These are phyloP conservation scores for Rhizopogon rudus DNA, from an alignment of 768 basidiomycete genomes.

Conservation along the genomic window DNA sequence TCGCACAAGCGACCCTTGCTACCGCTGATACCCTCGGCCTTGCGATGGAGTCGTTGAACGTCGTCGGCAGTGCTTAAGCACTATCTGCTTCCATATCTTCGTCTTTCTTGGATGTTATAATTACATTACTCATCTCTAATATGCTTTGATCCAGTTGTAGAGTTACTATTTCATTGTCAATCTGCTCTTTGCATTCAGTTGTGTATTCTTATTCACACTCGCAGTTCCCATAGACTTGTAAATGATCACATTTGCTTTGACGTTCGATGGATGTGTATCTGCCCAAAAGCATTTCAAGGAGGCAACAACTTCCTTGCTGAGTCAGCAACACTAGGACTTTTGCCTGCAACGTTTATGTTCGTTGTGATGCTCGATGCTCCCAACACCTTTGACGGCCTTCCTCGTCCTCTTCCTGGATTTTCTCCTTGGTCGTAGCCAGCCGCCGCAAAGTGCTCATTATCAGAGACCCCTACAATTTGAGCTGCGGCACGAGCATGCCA, in stretches of 20 bases:
- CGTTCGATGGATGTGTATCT: too few species aligned
- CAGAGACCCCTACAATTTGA: constrained; percentile 37
- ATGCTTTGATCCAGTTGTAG: not conserved
- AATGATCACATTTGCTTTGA: too few species aligned
- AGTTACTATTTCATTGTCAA: not conserved
- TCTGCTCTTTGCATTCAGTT: not conserved
- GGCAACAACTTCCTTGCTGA: not conserved
- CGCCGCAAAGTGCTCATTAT: not conserved
- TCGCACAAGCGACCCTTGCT: constrained; percentile 29
- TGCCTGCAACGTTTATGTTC: constrained; percentile 1
- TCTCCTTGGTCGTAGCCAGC: constrained; percentile 8
- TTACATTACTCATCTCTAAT: not conserved
- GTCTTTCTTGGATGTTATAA: not conserved
- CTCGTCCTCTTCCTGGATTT: constrained; percentile 38
- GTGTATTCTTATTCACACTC: not conserved
- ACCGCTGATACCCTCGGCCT: constrained; percentile 55
- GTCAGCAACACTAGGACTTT: constrained; percentile 12
- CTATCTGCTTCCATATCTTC: not conserved
- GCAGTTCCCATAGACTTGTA: not conserved
- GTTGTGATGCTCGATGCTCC: constrained; percentile 26
- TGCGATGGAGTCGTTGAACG: constrained; percentile 52
- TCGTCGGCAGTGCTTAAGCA: constrained; percentile 11
- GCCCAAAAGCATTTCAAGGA: too few species aligned
- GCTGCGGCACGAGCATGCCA: constrained; percentile 58
- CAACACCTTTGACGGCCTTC: constrained; percentile 41